A percentile compares a stretch with the other conserved stretches of the same genome.
Evolutionary conservation across 73 alveolate genomes (phyloP).

Genomic region (Urostyla sp.): DNA sequence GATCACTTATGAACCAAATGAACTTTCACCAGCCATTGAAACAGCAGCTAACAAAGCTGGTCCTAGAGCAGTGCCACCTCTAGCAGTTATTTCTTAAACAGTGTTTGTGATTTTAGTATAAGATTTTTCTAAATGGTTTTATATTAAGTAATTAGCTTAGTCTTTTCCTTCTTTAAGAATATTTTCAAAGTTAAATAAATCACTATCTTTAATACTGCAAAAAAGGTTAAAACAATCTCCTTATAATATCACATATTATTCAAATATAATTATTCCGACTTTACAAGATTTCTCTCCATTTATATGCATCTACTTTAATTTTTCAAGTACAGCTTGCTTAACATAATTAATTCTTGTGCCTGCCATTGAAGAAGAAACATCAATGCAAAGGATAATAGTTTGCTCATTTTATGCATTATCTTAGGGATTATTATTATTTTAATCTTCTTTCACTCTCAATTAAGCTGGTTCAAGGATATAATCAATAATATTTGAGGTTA

Average conservation of each 20-base stretch:
- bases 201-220: neutral
- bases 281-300: neutral
- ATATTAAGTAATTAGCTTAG: neutral
- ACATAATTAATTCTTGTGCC: conserved; percentile 90
- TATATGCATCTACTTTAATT: conserved; percentile 68
- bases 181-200: neutral
- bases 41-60: conserved; percentile 74
- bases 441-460: conserved; percentile 46
- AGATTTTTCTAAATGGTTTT: neutral
- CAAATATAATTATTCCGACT: conserved; percentile 9
- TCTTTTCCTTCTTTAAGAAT: neutral
- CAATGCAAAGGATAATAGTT: conserved; percentile 86
- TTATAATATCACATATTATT: neutral
- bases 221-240: neutral
- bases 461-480: conserved; percentile 42
- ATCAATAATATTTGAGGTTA: conserved; percentile 9
- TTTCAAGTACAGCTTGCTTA: conserved; percentile 83
- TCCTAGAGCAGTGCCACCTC: conserved; percentile 76
- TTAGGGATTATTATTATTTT: conserved; percentile 65
- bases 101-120: neutral
- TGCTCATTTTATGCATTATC: too few species aligned
- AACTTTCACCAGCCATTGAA: conserved; percentile 59
- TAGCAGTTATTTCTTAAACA: neutral
- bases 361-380: conserved; percentile 94
- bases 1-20: conserved; percentile 65